Evolutionary conservation across 768 basidiomycete species (phyloP).

Genomic region (Phlegmacium glaucopus): DNA sequence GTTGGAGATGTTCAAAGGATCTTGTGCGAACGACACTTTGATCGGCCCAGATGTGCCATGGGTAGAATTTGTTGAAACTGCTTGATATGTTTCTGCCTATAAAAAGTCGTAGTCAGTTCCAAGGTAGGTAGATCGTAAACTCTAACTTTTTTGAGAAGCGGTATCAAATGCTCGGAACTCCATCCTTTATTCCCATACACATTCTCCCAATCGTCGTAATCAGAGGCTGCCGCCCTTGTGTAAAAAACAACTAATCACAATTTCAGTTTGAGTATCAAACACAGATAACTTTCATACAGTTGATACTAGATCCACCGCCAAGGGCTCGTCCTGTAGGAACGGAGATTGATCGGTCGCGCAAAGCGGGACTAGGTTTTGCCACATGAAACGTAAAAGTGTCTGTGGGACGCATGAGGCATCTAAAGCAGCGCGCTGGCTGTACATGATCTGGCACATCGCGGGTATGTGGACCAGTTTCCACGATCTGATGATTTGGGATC

Average conservation of each 20-base stretch:
- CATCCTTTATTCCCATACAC: constrained; percentile 54
- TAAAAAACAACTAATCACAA: constrained; percentile 45
- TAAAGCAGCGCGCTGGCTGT: constrained; percentile 51
- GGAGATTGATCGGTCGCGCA: constrained; percentile 41
- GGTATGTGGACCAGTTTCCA: constrained; percentile 58
- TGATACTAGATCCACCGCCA: constrained; percentile 63
- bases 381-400: constrained; percentile 43
- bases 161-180: constrained; percentile 54
- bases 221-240: constrained; percentile 55
- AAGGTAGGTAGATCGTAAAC: not conserved
- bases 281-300: constrained; percentile 38
- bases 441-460: constrained; percentile 41
- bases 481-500: constrained; percentile 26
- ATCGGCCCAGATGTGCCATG: constrained; percentile 54
- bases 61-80: constrained; percentile 22
- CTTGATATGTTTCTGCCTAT: constrained; percentile 43
- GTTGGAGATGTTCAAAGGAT: constrained; percentile 38
- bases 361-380: constrained; percentile 38
- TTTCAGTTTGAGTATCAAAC: not conserved
- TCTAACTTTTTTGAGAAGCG: constrained; percentile 53
- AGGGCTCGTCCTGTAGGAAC: constrained; percentile 47
- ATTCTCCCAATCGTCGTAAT: constrained; percentile 62
- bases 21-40: constrained; percentile 41
- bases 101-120: not conserved
- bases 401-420: constrained; percentile 33